A percentile compares a stretch with the other conserved stretches of the same genome.
phyloP scores from a whole-genome alignment of 225 moss, liverwort and hornwort species.

The Pleurozium schreberi region DNA sequence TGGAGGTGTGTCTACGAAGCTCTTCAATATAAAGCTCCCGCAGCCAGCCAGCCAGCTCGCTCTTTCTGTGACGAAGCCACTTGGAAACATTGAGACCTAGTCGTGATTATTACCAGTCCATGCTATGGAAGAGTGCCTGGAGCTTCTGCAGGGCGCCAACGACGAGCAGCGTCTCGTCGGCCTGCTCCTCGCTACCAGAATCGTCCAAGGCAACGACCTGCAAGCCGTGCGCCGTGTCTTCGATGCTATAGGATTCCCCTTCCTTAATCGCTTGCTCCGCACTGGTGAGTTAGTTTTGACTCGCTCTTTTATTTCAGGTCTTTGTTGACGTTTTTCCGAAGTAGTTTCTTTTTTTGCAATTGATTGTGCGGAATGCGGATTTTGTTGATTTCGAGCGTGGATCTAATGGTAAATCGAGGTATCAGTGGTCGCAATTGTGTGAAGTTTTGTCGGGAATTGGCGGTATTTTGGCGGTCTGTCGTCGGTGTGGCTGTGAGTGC shows the following conservation, averaged over 20 bases:
- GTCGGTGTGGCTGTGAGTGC: background rate
- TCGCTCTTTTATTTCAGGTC: background rate
- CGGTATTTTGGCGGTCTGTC: background rate
- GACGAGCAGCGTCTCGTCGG: conserved; percentile 93
- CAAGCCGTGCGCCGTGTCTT: conserved; percentile 69
- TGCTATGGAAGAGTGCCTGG: conserved; percentile 79
- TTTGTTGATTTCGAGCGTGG: background rate
- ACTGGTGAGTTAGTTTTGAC: conserved; percentile 22
- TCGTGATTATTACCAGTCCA: background rate
- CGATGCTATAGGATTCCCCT: conserved; percentile 78
- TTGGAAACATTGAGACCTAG: background rate
- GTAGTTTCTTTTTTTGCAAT: background rate
- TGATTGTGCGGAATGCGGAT: background rate
- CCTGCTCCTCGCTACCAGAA: conserved; percentile 73
- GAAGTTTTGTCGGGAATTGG: background rate
- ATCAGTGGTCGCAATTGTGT: background rate
- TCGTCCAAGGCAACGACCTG: conserved; percentile 70
- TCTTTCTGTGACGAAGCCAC: background rate
- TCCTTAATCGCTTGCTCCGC: conserved; percentile 67
- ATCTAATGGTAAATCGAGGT: background rate
- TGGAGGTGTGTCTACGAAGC: background rate
- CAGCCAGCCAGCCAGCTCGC: background rate
- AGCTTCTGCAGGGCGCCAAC: conserved; percentile 54
- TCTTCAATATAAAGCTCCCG: background rate
- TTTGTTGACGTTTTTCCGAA: background rate